A percentile compares a stretch with the other conserved stretches of the same genome.
Conservation (phyloP, 1,139 yeast species). For the Nakaseomyces bracarensis region DNA sequence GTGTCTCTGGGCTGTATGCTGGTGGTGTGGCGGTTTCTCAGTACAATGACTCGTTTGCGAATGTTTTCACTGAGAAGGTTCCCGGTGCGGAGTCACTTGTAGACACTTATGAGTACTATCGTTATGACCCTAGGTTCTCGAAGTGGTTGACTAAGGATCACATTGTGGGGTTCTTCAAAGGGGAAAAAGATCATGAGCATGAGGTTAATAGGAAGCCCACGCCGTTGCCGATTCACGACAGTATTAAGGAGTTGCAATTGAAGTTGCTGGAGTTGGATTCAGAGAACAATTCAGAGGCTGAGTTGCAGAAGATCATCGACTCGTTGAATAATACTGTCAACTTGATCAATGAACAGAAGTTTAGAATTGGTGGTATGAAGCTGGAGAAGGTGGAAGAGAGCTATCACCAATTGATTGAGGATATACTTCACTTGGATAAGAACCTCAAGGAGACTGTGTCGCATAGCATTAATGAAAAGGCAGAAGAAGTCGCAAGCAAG, state of each 20-base stretch:
- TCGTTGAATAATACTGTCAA: constrained; percentile 33
- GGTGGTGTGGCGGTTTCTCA: constrained; percentile 40
- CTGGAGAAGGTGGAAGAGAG: not conserved
- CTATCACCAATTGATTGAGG: not conserved
- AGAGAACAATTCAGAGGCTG: constrained; percentile 21
- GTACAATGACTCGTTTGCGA: constrained; percentile 39
- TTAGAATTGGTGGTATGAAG: constrained; percentile 8
- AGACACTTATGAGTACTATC: constrained; percentile 41
- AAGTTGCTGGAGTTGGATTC: constrained; percentile 30
- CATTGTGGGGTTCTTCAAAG: constrained; percentile 7
- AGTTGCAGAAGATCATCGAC: constrained; percentile 28
- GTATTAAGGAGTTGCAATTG: constrained; percentile 13
- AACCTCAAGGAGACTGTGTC: constrained; percentile 8
- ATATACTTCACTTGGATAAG: constrained; percentile 3
- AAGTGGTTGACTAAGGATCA: constrained; percentile 2
- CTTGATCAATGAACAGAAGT: constrained; percentile 29
- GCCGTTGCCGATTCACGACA: constrained; percentile 1
- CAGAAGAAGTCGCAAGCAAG: constrained; percentile 20
- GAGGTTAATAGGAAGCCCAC: not conserved
- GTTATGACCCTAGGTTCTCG: constrained; percentile 16
- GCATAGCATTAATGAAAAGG: constrained; percentile 15
- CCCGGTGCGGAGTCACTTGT: constrained; percentile 52
- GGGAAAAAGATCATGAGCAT: constrained; percentile 10
- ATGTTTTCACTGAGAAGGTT: constrained; percentile 47
- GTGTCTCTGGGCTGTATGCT: constrained; percentile 36